Base-by-base conservation (phyloP, 257 asterid genomes). In the Coffea eugenioides region DNA sequence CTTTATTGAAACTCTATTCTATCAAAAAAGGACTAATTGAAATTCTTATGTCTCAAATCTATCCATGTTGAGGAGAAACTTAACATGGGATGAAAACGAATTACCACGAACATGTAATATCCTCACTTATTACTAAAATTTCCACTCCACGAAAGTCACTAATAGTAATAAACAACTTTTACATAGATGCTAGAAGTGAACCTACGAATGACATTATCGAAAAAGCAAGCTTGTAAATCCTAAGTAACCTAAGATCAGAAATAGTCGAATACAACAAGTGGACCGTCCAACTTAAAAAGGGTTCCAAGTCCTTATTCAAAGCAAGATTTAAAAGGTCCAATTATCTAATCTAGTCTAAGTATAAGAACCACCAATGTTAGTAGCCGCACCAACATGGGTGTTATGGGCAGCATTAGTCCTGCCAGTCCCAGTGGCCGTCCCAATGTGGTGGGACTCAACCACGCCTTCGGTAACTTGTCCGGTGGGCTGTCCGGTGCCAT, bases 381-480 rank as follows among this genome's bases (percentile, higher is more conserved):
- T 77, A 16, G 75, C 88, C 16, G 77, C 86, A 0, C 86, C 91
- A 3, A 77, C 91, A 34, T 71, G 91, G 8, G 88, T 80, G 70
- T 84, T 83, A 5, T 86, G 89, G 0, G 90, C 90, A 6, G 95
- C 81, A 59, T 89, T 80, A 3, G 89, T 25, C 83, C 88, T 80
- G 23, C 74, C 82, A 6, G 90, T 80, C 59, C 90, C 93, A 2
- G 96, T 85, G 41, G 88, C 90, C 0, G 85, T 82, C 6, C 94
- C 91, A 4, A 87, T 78, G 0, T 0, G 95, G 69, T 80, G 94
- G 2, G 88, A 81, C 86, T 78, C 21, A 0, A 75, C 67, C 15
- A 83, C 83, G 52, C 90, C 94, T 76, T 87, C 93, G 20, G 84
- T 74, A 81, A 89, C 91, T 39, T 72, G 89, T 12, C 91, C 95